Evolutionary conservation across 1,284 basidiomycete genomes (phyloP), one percentile per base, ranked within the genome.

Genomic region (Pseudozyma flocculosa): DNA sequence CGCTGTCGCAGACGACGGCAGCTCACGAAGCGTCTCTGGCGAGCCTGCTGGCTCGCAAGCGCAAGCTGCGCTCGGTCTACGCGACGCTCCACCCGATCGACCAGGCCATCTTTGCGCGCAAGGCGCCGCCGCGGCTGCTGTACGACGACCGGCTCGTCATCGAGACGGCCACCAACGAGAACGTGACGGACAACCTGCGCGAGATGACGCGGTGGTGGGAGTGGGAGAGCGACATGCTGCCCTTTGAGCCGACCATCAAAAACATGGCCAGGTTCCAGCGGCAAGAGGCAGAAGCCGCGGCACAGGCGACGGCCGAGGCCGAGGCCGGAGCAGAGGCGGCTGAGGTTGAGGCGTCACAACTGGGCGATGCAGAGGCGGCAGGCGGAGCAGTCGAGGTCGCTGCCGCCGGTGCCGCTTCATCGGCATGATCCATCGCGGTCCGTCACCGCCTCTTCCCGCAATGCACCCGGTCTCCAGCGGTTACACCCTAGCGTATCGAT

Each of bases 181-280:
- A 48, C 26, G 54, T 56, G 15, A 56, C 59, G 29, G 61, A 64
- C 54, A 64, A 64, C 37, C 36, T 64, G 17, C 56, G 56, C 15
- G 61, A 64, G 48, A 64, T 64, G 61, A 56, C 59, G 45, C 49
- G 61, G 1, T 64, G 61, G 61, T 64, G 61, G 61, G 61, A 64
- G 34, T 64, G 61, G 61, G 52, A 59, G 41, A 59, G 56, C 24
- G 56, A 56, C 8, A 53, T 64, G 61, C 43, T 64, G 17, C 56
- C 59, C 38, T 59, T 64, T 48, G 60, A 64, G 48, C 61, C 61
- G 0, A 64, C 61, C n/a, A 56, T 64, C 8, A 60, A 56, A 18
- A 64, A 64, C 21, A 50, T 64, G 26, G 26, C 26, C 7, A 29
- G 26, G 26, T 29, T 29, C 26, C 7, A 29, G 26, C 26, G 11